Conservation (phyloP, 306 rosid species). For the Cicer pinnatifidum region DNA sequence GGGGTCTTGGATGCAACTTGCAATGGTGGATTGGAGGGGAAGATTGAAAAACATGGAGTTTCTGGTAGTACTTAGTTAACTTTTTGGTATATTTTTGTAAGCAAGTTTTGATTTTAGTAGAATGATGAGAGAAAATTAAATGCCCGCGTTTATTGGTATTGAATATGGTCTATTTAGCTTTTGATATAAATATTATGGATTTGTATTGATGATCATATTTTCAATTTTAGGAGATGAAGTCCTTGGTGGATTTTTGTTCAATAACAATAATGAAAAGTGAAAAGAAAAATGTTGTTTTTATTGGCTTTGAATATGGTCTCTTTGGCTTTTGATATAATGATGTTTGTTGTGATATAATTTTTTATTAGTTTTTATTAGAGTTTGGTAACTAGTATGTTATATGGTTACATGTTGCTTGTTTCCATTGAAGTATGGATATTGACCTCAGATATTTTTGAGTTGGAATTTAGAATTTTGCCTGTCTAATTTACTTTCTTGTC, state of each 20-base stretch:
- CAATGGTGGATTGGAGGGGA: constrained; percentile 60
- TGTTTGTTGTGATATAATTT: neutral
- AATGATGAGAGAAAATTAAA: neutral
- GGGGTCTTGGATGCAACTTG: constrained; percentile 47
- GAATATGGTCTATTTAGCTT: constrained; percentile 1
- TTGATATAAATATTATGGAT: neutral
- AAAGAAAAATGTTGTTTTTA: neutral
- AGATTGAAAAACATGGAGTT: constrained; percentile 49
- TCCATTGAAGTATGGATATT: neutral
- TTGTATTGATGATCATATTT: neutral
- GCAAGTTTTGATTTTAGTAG: constrained; percentile 6
- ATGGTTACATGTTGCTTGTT: neutral
- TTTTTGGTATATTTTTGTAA: neutral
- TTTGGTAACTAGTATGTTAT: neutral
- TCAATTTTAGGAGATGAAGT: neutral
- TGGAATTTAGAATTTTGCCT: neutral
- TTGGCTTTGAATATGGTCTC: neutral
- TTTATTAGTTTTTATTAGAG: neutral
- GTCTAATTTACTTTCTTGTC: neutral
- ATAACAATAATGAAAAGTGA: neutral
- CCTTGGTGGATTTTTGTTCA: neutral
- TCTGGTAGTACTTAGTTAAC: constrained; percentile 57
- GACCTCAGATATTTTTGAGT: neutral
- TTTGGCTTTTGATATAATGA: constrained; percentile 11
- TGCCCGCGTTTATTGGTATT: constrained; percentile 20